Percentiles rank a stretch among this genome's conserved stretches.
Conservation (phyloP, 106 monocot genomes). For the Dioscorea alata region DNA sequence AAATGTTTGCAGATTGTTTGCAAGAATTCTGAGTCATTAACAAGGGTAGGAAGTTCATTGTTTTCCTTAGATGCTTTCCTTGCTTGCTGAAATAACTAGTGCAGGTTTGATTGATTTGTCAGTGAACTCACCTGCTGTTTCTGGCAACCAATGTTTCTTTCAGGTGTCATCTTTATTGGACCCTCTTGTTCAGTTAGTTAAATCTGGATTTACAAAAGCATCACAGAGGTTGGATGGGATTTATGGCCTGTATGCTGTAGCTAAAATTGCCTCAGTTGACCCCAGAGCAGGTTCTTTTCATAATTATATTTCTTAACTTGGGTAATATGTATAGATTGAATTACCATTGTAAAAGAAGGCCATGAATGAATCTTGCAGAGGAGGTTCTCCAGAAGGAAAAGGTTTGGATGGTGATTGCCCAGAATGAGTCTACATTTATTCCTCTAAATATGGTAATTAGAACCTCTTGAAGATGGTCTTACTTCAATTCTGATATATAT, state of each 20-base stretch:
- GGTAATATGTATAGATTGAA: neutral
- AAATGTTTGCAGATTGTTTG: constrained; percentile 63
- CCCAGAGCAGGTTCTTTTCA: constrained; percentile 55
- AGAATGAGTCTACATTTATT: constrained; percentile 71
- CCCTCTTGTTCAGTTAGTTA: constrained; percentile 67
- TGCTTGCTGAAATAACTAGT: neutral
- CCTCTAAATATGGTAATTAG: constrained; percentile 52
- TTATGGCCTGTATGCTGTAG: constrained; percentile 69
- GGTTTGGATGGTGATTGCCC: constrained; percentile 74
- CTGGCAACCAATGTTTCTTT: constrained; percentile 1
- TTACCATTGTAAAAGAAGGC: neutral
- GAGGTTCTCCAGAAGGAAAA: constrained; percentile 79
- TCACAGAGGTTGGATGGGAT: constrained; percentile 94
- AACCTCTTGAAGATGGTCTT: neutral
- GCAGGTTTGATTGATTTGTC: no score
- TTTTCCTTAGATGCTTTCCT: neutral
- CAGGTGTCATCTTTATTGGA: constrained; percentile 70
- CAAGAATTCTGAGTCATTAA: constrained; percentile 60
- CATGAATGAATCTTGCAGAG: constrained; percentile 32
- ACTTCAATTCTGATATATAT: no score
- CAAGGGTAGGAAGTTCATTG: constrained; percentile 35
- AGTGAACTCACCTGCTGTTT: no score
- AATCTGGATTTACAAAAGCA: constrained; percentile 79
- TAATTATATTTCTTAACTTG: neutral
- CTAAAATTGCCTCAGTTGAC: constrained; percentile 58